A percentile compares a stretch with the other conserved stretches of the same genome.
These are phyloP conservation scores for Noccaea caerulescens DNA, from an alignment of 345 rosid species.

Conservation along the genomic window DNA sequence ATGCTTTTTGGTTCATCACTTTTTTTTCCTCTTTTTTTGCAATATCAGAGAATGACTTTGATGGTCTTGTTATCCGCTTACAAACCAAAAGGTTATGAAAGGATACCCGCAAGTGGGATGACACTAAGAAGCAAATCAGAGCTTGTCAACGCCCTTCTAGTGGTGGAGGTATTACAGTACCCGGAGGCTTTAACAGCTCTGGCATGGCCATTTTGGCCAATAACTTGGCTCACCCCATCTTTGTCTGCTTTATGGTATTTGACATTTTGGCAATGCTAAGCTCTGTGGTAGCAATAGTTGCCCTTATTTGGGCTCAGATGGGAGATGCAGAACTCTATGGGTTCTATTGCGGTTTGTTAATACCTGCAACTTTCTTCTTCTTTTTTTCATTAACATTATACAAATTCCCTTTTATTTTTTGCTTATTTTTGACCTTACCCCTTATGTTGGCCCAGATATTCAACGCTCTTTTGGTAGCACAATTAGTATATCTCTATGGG, in stretches of 20 bases:
- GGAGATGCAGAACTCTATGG: neutral
- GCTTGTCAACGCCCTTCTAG: neutral
- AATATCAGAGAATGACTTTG: neutral
- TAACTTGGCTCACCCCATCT: no score
- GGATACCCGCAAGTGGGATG: neutral
- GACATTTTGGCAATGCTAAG: neutral
- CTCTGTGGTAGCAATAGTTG: neutral
- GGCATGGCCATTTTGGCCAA: no score
- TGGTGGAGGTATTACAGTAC: no score
- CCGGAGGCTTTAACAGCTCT: no score
- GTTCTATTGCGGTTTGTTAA: no score
- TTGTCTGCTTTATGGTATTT: no score
- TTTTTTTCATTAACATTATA: neutral
- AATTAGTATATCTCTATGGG: no score
- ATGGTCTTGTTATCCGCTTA: neutral
- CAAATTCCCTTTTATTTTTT: neutral
- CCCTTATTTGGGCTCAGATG: slow-evolving; percentile 17
- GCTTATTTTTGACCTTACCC: neutral
- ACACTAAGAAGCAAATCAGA: slow-evolving; percentile 12
- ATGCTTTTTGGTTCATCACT: neutral
- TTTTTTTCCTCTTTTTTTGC: neutral
- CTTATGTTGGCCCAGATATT: neutral
- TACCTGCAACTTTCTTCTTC: no score
- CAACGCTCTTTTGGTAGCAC: no score
- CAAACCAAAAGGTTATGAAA: neutral